Base-by-base conservation (phyloP, 2,329 filamentous ascomycete species). In the Calonectria pseudoturangicola region DNA sequence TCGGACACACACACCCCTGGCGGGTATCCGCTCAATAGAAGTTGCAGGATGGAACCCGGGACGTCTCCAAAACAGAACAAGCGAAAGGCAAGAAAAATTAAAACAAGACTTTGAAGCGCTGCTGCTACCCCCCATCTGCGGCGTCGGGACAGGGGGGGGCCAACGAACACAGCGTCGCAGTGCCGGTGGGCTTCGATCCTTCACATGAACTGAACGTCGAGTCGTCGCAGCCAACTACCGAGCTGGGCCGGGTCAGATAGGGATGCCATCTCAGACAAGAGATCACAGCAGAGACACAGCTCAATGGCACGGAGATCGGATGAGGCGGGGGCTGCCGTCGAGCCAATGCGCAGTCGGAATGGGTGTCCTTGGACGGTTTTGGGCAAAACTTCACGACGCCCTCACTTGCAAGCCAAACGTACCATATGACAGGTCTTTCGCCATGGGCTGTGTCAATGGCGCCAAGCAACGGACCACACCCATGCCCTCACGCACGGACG, bases 401-500 rank as follows among this genome's bases (percentile, higher is more conserved):
- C 21, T 45, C 21, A 9, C 25, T 18, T 56, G 3, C 27, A 25
- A 56, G 15, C 30, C 33, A 54, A 41, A 33, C 50, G 60, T 27
- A 18, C 71, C 75, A 67, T 75, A 60, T 79, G 77, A 78, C 76
- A 77, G 62, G 77, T 76, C 70, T 74, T 10, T 66, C 43, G 39
- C 43, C 30, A 74, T 79, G 77, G 74, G 47, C 71, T 70, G 76
- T 76, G 56, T 68, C 39, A 27, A 73, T 71, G 63, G 66, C 66
- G 50, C 71, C 48, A 72, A 72, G 64, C 74, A 79, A 78, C 77
- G 70, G 39, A 63, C 58, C 36, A 30, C 36, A 30, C 28, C 58
- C 39, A 74, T 48, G 45, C 10, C 45, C n/a, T 2, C 74, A 73
- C 71, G 77, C 77, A 77, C 77, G 77, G 77, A 77, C 76, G 71